A percentile compares a stretch with the other conserved stretches of the same genome.
phyloP scores from a whole-genome alignment of 2,329 filamentous ascomycete species.

The Aspergillus fructus region DNA sequence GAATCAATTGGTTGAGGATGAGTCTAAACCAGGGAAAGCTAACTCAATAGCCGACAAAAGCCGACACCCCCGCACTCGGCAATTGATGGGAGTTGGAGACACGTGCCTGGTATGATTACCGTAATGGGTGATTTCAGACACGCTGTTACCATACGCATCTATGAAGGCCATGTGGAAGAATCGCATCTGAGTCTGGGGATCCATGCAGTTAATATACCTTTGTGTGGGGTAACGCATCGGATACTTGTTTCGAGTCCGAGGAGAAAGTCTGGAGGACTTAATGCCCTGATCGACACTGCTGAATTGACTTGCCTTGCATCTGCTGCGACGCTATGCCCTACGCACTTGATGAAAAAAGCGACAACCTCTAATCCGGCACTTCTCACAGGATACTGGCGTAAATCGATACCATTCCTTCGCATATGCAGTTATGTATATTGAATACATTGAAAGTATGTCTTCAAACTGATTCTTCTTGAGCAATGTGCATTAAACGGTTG shows the following conservation, averaged over 20 bases:
- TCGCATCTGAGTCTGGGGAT: not conserved
- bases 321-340: not conserved
- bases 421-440: not conserved
- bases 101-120: conserved; percentile 10
- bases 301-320: not conserved
- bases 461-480: not conserved
- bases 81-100: conserved; percentile 9
- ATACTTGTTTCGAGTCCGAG: not conserved
- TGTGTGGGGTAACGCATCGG: not conserved
- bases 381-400: not conserved
- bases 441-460: not conserved
- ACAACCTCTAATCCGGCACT: not conserved
- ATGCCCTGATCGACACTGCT: not conserved
- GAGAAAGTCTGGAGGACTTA: not conserved
- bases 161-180: not conserved
- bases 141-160: conserved; percentile 2
- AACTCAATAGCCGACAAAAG: conserved; percentile 19
- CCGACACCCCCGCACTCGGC: conserved; percentile 18
- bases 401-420: not conserved
- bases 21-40: conserved; percentile 1
- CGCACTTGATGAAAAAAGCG: not conserved
- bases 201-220: not conserved
- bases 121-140: conserved; percentile 4
- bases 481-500: not conserved
- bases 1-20: not conserved